Evolutionary conservation across 2,329 filamentous ascomycete genomes (phyloP), one percentile per base, ranked within the genome.

Genomic region (Fusarium caatingaense): DNA sequence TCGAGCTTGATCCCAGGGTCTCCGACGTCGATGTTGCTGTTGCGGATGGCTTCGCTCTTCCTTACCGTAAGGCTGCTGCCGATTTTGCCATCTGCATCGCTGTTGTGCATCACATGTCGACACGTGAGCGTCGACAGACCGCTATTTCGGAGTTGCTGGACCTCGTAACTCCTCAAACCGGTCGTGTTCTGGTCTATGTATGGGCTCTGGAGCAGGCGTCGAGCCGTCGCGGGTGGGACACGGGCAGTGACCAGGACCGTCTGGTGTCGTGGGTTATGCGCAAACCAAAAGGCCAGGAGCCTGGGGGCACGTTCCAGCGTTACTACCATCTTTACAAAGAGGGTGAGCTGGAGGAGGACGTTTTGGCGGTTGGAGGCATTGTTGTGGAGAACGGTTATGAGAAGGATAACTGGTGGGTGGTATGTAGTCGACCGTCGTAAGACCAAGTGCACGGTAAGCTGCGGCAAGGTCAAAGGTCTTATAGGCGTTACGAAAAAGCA

Each of bases 381-480:
- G 89, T 98, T 16, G 75, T 96, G 25, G 90, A 93, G 71, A 89
- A 89, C 64, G 96, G 96, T 34, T 99, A 98, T 80, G 96, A 99
- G 78, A 94, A 91, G 83, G 96, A 98, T 78, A 99, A 99, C 82
- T 98, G 96, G 96, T 99, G 95, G 95, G 93, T 90, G 56, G 90
- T 97, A 77, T 82, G 80, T 71, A 78, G 75, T 55, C 74, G 74
- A 53, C 69, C 69, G 60, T 60, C 66, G 60, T 75, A 62, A 76
- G 63, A 60, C 59, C 44, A 42, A 56, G 32, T 45, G 44, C 25
- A 42, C 47, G 54, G 61, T 60, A 53, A 65, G 60, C 55, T 54
- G 48, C 41, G 23, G 48, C 16, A 53, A 37, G 34, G n/a, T 28
- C 21, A 34, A 56, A 62, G 18, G 60, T 30, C 23, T 68, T 37